These are phyloP conservation scores for Penicillium canariense DNA, from an alignment of 495 filamentous ascomycete genomes.

Conservation along the genomic window DNA sequence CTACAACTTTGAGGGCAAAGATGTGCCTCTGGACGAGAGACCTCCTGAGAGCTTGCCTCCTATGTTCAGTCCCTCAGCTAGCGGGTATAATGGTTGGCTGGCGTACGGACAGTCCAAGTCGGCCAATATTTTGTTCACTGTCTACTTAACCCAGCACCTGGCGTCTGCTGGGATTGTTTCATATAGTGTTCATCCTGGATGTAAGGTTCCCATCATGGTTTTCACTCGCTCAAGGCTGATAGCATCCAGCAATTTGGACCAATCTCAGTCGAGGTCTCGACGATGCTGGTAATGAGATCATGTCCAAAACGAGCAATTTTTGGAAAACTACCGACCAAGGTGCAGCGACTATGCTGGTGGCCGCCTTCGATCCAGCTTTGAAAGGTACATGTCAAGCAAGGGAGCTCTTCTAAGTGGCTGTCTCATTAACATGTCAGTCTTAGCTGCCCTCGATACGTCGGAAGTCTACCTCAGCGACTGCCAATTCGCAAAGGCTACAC, in stretches of 20 bases:
- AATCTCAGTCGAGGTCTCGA: slow-evolving; percentile 20
- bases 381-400: slow-evolving; percentile 22
- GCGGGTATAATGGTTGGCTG: slow-evolving; percentile 28
- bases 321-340: slow-evolving; percentile 52
- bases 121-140: slow-evolving; percentile 59
- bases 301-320: slow-evolving; percentile 20
- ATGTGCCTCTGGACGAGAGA: slow-evolving; percentile 16
- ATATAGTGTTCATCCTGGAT: slow-evolving; percentile 27
- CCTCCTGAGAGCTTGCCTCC: slow-evolving; percentile 14
- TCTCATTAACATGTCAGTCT: not conserved
- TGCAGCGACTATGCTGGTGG: slow-evolving; percentile 53
- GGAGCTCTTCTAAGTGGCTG: slow-evolving; percentile 3
- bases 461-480: slow-evolving; percentile 30
- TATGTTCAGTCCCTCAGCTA: slow-evolving; percentile 15
- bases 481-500: slow-evolving; percentile 19
- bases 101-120: slow-evolving; percentile 65
- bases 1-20: slow-evolving; percentile 19
- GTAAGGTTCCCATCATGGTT: slow-evolving; percentile 15
- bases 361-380: slow-evolving; percentile 53
- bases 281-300: slow-evolving; percentile 12
- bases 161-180: slow-evolving; percentile 17
- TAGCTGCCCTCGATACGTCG: slow-evolving; percentile 16
- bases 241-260: slow-evolving; percentile 18
- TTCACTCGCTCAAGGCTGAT: not conserved
- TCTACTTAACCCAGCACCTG: slow-evolving; percentile 16